Evolutionary conservation across 2,329 filamentous ascomycete genomes (phyloP).

Genomic region (Pseudogymnoascus sp.): DNA sequence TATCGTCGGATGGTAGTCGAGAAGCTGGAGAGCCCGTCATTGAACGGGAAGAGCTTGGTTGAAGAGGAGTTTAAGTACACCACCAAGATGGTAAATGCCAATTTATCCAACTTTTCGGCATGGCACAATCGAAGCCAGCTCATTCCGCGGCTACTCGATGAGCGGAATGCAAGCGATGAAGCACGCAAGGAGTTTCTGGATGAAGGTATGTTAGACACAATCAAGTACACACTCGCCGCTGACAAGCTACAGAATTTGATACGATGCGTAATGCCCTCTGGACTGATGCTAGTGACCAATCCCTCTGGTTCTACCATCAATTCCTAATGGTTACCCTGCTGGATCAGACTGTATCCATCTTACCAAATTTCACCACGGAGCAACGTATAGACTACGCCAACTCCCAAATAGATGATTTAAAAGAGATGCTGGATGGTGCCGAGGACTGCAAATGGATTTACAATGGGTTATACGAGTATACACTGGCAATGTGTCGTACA

Average conservation of each 20-base stretch:
- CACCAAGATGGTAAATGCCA: conserved; percentile 73
- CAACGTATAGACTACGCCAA: conserved; percentile 59
- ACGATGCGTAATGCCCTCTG: conserved; percentile 64
- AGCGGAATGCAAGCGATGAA: conserved; percentile 54
- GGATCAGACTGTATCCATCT: conserved; percentile 48
- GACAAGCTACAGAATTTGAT: conserved; percentile 51
- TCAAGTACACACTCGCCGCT: background rate
- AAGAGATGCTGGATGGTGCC: conserved; percentile 54
- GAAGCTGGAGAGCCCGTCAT: conserved; percentile 55
- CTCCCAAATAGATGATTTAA: conserved; percentile 65
- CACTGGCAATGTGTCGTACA: conserved; percentile 47
- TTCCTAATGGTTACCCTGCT: conserved; percentile 67
- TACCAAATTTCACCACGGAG: conserved; percentile 49
- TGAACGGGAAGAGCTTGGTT: conserved; percentile 54
- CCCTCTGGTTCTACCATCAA: conserved; percentile 94
- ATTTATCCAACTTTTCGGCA: conserved; percentile 92
- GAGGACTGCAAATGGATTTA: conserved; percentile 82
- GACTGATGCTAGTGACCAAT: conserved; percentile 74
- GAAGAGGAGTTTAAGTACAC: conserved; percentile 85
- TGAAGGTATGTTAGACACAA: conserved; percentile 40
- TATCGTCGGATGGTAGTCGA: conserved; percentile 74
- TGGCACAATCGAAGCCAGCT: conserved; percentile 89
- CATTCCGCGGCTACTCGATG: conserved; percentile 65
- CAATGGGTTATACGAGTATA: conserved; percentile 72
- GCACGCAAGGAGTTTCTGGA: conserved; percentile 64